Evolutionary conservation across 768 basidiomycete species (phyloP), one percentile per base, ranked within the genome.

Genomic region (Serendipita vermifera): DNA sequence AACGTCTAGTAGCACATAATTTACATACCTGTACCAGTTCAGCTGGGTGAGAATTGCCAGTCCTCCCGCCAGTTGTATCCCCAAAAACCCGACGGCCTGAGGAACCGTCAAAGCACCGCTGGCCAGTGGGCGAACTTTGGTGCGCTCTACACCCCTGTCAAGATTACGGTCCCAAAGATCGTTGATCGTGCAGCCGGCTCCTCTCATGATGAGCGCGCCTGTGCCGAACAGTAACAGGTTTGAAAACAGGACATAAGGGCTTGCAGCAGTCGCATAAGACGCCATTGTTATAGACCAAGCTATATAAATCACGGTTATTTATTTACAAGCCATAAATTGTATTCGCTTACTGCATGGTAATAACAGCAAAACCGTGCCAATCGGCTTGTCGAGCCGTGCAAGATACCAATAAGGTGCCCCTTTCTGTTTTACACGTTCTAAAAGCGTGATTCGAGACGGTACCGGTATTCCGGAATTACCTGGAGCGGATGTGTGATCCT

Each of bases 201-300:
- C 90, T 17, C 96, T 82, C 96, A 99, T 99, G 53, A 98, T 77
- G 39, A 96, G 62, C 0, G 96, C 92, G 1, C 96, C 96, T 7
- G 83, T 66, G 2, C 89, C 93, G 64, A 98, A 98, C 1, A 98
- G 72, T 32, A 79, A 71, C 43, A 89, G 72, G 64, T 91, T 94
- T 15, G 78, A 81, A 55, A 90, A 65, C 14, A 89, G 86, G 0
- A 75, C 77, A 2, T 78, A 76, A 41, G 77, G 72, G 0, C 91
- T 86, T 3, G 78, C 72, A 20, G 82, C 73, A 5, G 81, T 70
- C 9, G 87, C 83, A 62, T 92, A 93, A 2, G 88, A 82, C 0
- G 91, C 91, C 87, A 99, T 94, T 5, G 90, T 88, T 64, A 99
- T 96, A 7, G 91, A 90, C 96, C 96, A 99, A 5, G 92, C 96